phyloP scores from a whole-genome alignment of 1,284 basidiomycete species.

The Ganoderma sinense region DNA sequence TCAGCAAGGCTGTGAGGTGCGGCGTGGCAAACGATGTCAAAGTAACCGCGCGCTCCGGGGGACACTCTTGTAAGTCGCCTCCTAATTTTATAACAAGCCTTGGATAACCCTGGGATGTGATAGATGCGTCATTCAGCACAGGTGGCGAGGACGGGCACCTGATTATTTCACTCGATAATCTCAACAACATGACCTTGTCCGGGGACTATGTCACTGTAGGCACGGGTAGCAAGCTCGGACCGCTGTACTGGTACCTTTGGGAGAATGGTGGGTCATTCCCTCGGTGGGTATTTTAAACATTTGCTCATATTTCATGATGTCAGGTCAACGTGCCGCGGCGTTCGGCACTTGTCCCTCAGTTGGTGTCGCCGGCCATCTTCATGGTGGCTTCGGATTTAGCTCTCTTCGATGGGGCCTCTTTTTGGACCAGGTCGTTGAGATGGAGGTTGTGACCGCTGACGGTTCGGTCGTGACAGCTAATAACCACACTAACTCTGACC shows the following conservation, averaged over 20 bases:
- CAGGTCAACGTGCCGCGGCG: slow-evolving; percentile 1
- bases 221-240: slow-evolving; percentile 6
- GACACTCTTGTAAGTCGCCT: slow-evolving; percentile 6
- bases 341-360: slow-evolving; percentile 5
- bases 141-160: slow-evolving; percentile 3
- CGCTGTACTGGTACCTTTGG: slow-evolving; percentile 5
- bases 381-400: slow-evolving; percentile 1
- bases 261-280: background rate
- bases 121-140: slow-evolving; percentile 5
- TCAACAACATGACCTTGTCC: background rate
- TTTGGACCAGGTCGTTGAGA: slow-evolving; percentile 8
- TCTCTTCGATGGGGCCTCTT: background rate
- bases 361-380: slow-evolving; percentile 5
- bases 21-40: slow-evolving; percentile 1
- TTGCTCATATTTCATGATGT: background rate
- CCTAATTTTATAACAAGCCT: background rate
- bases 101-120: background rate
- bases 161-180: slow-evolving; percentile 2
- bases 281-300: background rate
- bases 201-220: background rate
- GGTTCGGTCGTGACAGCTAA: slow-evolving; percentile 54
- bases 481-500: slow-evolving; percentile 42
- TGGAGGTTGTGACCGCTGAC: slow-evolving; percentile 52
- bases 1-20: slow-evolving; percentile 1
- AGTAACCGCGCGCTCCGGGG: slow-evolving; percentile 5